A percentile compares a stretch with the other conserved stretches of the same genome.
phyloP scores from a whole-genome alignment of 2,329 filamentous ascomycete species.

The Myriosclerotinia duriaeana region DNA sequence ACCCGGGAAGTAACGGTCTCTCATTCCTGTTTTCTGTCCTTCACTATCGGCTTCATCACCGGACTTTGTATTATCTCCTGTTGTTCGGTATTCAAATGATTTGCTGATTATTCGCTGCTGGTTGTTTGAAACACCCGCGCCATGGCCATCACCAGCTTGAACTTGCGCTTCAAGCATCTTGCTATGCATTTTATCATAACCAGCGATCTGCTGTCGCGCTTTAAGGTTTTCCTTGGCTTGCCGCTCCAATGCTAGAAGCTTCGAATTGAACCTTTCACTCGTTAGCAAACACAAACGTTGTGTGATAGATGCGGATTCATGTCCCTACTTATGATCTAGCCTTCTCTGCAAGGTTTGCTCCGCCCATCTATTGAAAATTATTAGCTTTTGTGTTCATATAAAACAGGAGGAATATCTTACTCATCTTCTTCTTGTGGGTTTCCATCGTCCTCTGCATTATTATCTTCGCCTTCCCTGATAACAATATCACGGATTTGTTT shows the following conservation, averaged over 20 bases:
- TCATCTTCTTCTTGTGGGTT: rapidly evolving
- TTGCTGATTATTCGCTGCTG: no score
- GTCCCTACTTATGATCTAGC: not conserved
- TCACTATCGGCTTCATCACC: not conserved
- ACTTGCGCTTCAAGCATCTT: no score
- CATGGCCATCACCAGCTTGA: no score
- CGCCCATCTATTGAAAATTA: rapidly evolving
- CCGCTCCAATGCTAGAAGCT: no score
- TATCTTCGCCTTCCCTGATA: no score
- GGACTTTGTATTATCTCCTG: not conserved
- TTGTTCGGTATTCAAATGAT: not conserved
- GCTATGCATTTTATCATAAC: no score
- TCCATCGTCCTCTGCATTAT: not conserved
- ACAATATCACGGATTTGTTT: not conserved
- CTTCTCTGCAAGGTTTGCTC: not conserved
- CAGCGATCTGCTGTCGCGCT: not conserved
- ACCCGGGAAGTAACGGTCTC: not conserved
- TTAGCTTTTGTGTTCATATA: not conserved
- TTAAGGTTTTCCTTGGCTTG: not conserved
- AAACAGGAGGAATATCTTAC: not conserved
- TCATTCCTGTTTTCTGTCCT: not conserved
- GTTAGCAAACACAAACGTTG: not conserved
- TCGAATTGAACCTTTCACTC: not conserved
- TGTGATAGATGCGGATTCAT: not conserved
- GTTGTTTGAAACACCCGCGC: no score